Base-by-base conservation (phyloP, 371 early-diverging fungal species). In the Rhizopus stolonifer region DNA sequence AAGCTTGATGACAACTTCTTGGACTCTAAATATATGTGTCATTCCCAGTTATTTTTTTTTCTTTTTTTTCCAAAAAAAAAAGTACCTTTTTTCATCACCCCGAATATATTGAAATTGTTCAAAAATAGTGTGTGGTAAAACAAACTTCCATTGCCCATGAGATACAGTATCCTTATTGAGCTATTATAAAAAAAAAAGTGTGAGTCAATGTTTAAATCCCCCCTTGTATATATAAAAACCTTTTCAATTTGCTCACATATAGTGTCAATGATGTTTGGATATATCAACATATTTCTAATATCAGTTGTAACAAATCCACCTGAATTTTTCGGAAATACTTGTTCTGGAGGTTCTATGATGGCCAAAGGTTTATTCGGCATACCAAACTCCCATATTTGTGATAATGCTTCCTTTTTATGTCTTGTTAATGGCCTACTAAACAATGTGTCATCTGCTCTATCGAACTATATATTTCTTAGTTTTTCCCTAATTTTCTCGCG, bases 241-340 rank as follows among this genome's bases (percentile, higher is more conserved):
- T 19, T 40, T 8, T 23, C 15, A 8, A 55, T 36, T 40, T 47
- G 43, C 5, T 22, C n/a, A 21, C 11, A 18, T n/a, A 64, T 49
- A 3, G 9, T 21, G 4, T 43, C 25, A 34, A 59, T 32, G 15
- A 59, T 55, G 1, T 2, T 5, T 18, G 59, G 56, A 36, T 49
- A 46, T 4, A 39, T 14, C 18, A 49, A 6, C 1, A 64, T 51
- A 23, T 64, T 64, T 17, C 29, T 5, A 10, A 33, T 43, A 49
- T 64, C 64, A 0, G 60, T 59, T 15, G 53, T 64, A 19, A 64
- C 32, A 49, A 56, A 60, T 2, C 64, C 64, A 24, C 64, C 64
- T 13, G 60, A 39, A 46, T 56, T 17, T 6, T 47, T 44, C 15
- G 64, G 64, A 52, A 59, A 64, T 2, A 56, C 36, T 39, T 48